These are phyloP conservation scores for Kuraishia hungarica DNA, from an alignment of 805 yeast species.

Conservation along the genomic window DNA sequence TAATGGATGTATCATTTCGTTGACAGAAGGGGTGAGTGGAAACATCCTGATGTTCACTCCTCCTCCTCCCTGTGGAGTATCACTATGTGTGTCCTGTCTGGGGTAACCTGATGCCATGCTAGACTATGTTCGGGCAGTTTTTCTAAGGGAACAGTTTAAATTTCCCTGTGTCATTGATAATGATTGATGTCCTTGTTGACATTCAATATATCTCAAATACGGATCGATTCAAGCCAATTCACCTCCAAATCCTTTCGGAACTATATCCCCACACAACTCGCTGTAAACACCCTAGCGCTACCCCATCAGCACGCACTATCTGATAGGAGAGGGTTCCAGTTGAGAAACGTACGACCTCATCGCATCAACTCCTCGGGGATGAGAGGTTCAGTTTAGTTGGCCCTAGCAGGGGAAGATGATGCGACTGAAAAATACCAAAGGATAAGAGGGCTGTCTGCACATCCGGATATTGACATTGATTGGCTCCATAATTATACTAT, in stretches of 20 bases:
- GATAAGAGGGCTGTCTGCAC: neutral
- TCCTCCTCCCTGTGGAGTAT: too few species aligned
- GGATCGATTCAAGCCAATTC: too few species aligned
- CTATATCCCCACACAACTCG: too few species aligned
- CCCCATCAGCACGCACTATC: neutral
- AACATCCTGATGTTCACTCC: neutral
- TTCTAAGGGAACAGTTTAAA: too few species aligned
- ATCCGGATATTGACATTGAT: neutral
- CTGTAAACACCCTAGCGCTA: neutral
- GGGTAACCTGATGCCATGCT: neutral
- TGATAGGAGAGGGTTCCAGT: neutral
- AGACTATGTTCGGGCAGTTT: neutral
- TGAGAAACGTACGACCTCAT: neutral
- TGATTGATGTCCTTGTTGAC: too few species aligned
- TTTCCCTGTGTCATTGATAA: too few species aligned
- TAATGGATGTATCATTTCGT: conserved; percentile 39
- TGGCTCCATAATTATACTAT: too few species aligned
- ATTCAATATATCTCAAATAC: too few species aligned
- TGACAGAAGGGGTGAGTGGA: neutral
- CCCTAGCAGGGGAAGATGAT: too few species aligned
- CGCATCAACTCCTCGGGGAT: neutral
- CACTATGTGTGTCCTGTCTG: neutral
- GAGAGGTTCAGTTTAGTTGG: neutral
- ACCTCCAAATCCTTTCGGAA: too few species aligned
- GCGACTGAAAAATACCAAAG: neutral